Evolutionary conservation across 2,329 filamentous ascomycete genomes (phyloP), one percentile per base, ranked within the genome.

Genomic region (Pyrenophora tritici-repentis): DNA sequence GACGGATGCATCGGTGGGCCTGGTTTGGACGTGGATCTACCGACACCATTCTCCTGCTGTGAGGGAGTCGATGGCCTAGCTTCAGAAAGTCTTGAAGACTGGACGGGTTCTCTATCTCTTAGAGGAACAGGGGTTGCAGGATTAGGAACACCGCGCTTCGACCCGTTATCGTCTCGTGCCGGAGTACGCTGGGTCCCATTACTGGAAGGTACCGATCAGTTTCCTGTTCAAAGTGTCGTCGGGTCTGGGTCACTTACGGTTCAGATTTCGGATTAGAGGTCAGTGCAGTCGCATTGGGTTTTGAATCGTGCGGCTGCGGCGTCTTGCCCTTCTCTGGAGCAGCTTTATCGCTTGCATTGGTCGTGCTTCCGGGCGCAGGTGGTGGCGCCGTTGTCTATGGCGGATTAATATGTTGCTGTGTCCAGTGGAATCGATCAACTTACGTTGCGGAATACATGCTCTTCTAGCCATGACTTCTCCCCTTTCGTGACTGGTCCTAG

Each of bases 381-480:
- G 59, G 47, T 29, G 64, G 63, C 34, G 61, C 59, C 2, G 62
- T 56, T 18, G 60, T 47, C 66, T 69, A 42, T 40, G 12, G 9
- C 37, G 24, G 33, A 41, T 68, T 42, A 68, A 53, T 48, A 13
- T 10, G 41, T 18, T 26, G 16, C 24, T 8, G 33, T 18, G 31
- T 10, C 26, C 29, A n/a, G 33, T 17, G 26, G 39, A 17, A 33
- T 18, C 6, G 22, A 24, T 37, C 26, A 37, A 70, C 81, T 76
- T 75, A 89, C 86, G 55, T 81, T 78, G 59, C 85, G 86, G 53
- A 92, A 93, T 35, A 85, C 86, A 65, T 90, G 87, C 32, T 90
- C 86, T 72, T 89, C 81, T 26, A 91, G 81, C 87, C 88, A 91
- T 68, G 83, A 82, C 36, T 82, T 77, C 59, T 88, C 83, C 55